Percentiles rank a stretch among this genome's conserved stretches.
Evolutionary conservation across 306 rosid genomes (phyloP).

Genomic region (Sicyos edulis): DNA sequence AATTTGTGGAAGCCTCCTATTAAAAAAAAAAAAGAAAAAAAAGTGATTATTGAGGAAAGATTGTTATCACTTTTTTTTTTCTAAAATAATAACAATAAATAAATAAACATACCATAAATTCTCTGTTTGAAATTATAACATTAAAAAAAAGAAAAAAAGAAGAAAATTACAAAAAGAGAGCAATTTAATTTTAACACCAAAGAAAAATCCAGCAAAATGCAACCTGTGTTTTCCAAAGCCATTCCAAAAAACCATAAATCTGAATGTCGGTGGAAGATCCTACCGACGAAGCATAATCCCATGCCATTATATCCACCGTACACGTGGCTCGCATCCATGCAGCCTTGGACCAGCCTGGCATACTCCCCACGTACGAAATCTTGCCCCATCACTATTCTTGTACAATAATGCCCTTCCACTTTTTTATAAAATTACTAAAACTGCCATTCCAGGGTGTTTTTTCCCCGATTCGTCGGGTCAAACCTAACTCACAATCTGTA

Average conservation of each 20-base stretch:
- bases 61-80: too few species aligned
- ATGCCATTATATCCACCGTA: background rate
- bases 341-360: slow-evolving; percentile 14
- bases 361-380: slow-evolving; percentile 1
- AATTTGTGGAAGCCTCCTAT: too few species aligned
- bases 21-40: too few species aligned
- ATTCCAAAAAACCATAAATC: slow-evolving; percentile 15
- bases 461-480: background rate
- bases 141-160: too few species aligned
- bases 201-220: background rate
- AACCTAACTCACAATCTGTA: background rate
- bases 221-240: background rate
- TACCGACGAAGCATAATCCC: background rate
- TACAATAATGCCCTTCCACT: slow-evolving; percentile 4
- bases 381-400: background rate
- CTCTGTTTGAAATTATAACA: too few species aligned
- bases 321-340: slow-evolving; percentile 4
- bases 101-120: too few species aligned
- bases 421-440: background rate
- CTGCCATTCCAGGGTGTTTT: slow-evolving; percentile 1
- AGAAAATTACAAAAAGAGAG: too few species aligned
- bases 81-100: too few species aligned
- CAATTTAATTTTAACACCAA: background rate
- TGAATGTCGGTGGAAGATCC: slow-evolving; percentile 18
- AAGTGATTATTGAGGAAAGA: too few species aligned